These are phyloP conservation scores for Pichia deserticola DNA, from an alignment of 805 yeast genomes.

Conservation along the genomic window DNA sequence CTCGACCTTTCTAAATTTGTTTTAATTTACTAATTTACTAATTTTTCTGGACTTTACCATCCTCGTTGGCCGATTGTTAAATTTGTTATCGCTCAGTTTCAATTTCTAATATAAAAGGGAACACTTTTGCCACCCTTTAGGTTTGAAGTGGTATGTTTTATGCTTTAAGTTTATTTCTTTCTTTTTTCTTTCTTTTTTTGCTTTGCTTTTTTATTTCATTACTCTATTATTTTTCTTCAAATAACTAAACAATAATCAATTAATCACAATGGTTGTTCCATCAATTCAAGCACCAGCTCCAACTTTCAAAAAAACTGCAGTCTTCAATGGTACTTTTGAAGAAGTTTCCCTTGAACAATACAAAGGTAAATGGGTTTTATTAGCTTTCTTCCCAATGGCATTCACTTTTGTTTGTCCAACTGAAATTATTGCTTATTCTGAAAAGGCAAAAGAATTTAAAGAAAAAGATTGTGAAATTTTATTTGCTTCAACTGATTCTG, in stretches of 20 bases:
- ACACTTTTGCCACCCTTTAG: not conserved
- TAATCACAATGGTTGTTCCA: conserved; percentile 53
- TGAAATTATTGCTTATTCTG: conserved; percentile 97
- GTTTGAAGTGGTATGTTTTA: not conserved
- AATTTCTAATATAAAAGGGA: not conserved
- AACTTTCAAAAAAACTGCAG: conserved; percentile 92
- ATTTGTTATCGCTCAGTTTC: too few relatives aligned
- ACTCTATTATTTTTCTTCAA: not conserved
- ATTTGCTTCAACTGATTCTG: conserved; percentile 97
- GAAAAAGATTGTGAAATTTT: conserved; percentile 83
- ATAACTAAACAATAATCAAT: too few relatives aligned
- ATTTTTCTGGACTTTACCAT: too few relatives aligned
- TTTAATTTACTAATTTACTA: too few relatives aligned
- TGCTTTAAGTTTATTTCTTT: too few relatives aligned
- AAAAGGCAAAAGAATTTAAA: conserved; percentile 83
- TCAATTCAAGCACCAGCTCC: conserved; percentile 95
- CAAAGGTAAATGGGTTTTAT: conserved; percentile 96
- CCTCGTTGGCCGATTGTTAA: too few relatives aligned
- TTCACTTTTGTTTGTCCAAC: conserved; percentile 99
- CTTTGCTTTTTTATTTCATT: too few relatives aligned
- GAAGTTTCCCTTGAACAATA: conserved; percentile 90
- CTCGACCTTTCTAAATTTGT: too few relatives aligned
- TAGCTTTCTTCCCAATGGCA: conserved; percentile 97
- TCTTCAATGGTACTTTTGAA: conserved; percentile 92
- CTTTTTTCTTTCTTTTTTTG: too few relatives aligned